Conservation (phyloP, 2,329 filamentous ascomycete genomes). For the Talaromyces verruculosus region DNA sequence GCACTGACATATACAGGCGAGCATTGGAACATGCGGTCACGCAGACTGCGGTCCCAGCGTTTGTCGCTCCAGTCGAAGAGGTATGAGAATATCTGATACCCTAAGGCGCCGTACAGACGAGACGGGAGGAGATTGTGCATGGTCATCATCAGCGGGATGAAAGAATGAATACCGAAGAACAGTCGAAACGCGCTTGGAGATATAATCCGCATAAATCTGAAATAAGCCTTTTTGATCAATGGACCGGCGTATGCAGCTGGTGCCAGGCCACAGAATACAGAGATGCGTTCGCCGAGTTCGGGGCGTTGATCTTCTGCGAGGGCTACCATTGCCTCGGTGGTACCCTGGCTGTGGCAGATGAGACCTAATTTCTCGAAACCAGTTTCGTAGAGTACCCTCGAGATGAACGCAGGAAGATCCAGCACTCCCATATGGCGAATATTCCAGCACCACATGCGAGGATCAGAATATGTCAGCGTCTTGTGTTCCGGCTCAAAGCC, state of each 20-base stretch:
- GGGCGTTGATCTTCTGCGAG: constrained; percentile 87
- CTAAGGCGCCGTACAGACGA: constrained; percentile 72
- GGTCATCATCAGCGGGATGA: constrained; percentile 90
- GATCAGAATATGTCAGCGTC: constrained; percentile 69
- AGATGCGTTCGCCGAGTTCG: constrained; percentile 76
- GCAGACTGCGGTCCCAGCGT: constrained; percentile 78
- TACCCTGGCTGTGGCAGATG: constrained; percentile 86
- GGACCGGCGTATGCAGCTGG: constrained; percentile 89
- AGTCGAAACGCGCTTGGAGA: constrained; percentile 72
- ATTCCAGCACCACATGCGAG: constrained; percentile 96
- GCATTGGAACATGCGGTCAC: constrained; percentile 86
- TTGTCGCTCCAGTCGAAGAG: constrained; percentile 84
- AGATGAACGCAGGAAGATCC: constrained; percentile 78
- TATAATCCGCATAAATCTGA: constrained; percentile 85
- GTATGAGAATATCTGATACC: constrained; percentile 86
- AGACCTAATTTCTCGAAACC: constrained; percentile 80
- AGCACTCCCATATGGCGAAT: constrained; percentile 91
- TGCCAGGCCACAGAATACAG: constrained; percentile 86
- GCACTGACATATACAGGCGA: constrained; percentile 86
- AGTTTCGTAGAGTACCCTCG: constrained; percentile 76
- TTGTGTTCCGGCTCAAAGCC: constrained; percentile 78
- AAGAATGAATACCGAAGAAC: constrained; percentile 87
- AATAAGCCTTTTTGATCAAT: constrained; percentile 80
- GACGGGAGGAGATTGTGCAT: constrained; percentile 70
- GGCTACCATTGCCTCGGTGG: constrained; percentile 82